Evolutionary conservation across 2,329 filamentous ascomycete species (phyloP), one percentile per base, ranked within the genome.

Genomic region (Fusarium scirpi): DNA sequence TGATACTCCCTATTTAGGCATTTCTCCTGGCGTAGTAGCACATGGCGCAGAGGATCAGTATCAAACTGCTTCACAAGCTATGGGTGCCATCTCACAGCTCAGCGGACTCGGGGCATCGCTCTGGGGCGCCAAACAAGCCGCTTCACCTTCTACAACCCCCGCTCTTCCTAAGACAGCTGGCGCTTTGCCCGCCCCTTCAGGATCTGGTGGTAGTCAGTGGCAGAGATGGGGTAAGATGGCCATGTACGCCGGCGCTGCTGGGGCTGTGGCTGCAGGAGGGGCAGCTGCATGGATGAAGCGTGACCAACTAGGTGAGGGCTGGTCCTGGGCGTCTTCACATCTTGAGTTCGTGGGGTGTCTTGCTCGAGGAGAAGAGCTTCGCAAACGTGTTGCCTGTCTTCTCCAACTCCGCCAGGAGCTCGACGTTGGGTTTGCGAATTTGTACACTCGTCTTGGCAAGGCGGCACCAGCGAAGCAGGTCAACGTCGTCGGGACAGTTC

Each of bases 271-370:
- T 2, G 94, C 92, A 0, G 93, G 93, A 10, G 92, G 92, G 1
- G 93, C 93, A 1, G 94, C 94, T 10, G 92, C 95, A 13, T 98
- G 97, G 83, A 85, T 92, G 74, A 94, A 96, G 74, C 89, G 93
- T 58, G 92, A 97, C 32, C 90, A 93, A 69, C 89, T 98, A 66
- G 88, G 87, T 5, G 86, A 91, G 64, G 92, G 94, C 10, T 91
- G 91, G 83, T 85, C 85, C 12, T 98, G 94, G 94, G 93, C 93
- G 16, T 89, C 91, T 18, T 96, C 93, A 38, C 96, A 99, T 80
- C 88, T 99, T 27, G 93, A 96, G 79, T 99, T 98, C 76, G 93
- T 98, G 2, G 94, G 94, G 4, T 97, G 94, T 76, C 86, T 99
- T 10, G 92, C 92, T 49, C 90, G 93, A n/a, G 90, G 89, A 7